Conservation (phyloP, 192 early-diverging fungal genomes). For the Piromyces sp. region DNA sequence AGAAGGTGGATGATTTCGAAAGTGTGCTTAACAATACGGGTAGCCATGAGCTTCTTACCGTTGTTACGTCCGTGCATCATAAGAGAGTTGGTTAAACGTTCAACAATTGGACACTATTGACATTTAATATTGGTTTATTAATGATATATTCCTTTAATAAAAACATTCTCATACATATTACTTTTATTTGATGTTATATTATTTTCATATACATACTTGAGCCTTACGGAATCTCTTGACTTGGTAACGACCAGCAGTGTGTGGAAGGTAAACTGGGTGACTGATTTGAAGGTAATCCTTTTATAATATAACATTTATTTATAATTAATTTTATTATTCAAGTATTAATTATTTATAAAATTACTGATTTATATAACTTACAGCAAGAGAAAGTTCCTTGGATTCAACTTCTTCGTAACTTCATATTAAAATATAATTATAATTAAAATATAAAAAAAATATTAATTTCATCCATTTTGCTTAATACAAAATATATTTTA, state of each 20-base stretch:
- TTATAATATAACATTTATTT: neutral
- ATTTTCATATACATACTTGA: conserved; percentile 50
- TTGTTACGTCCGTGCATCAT: conserved; percentile 99
- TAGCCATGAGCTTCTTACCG: conserved; percentile 98
- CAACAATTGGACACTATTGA: conserved; percentile 78
- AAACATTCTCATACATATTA: no score
- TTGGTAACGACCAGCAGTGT: conserved; percentile 97
- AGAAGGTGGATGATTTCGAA: conserved; percentile 98
- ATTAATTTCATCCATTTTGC: no score
- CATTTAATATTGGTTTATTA: no score
- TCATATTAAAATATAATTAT: no score
- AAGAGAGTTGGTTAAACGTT: conserved; percentile 94
- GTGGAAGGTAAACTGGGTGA: conserved; percentile 85
- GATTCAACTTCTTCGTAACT: conserved; percentile 68
- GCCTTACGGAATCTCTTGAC: conserved; percentile 94
- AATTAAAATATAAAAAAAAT: no score
- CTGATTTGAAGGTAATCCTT: conserved; percentile 79
- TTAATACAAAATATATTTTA: no score
- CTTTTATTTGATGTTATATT: no score
- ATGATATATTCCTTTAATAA: no score
- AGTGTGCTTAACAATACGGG: conserved; percentile 96
- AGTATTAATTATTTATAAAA: neutral
- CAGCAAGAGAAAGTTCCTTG: conserved; percentile 66
- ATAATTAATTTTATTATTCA: no score
- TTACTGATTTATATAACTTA: neutral